Conservation (phyloP, 1,284 basidiomycete genomes). For the Hortiboletus rubellus region DNA sequence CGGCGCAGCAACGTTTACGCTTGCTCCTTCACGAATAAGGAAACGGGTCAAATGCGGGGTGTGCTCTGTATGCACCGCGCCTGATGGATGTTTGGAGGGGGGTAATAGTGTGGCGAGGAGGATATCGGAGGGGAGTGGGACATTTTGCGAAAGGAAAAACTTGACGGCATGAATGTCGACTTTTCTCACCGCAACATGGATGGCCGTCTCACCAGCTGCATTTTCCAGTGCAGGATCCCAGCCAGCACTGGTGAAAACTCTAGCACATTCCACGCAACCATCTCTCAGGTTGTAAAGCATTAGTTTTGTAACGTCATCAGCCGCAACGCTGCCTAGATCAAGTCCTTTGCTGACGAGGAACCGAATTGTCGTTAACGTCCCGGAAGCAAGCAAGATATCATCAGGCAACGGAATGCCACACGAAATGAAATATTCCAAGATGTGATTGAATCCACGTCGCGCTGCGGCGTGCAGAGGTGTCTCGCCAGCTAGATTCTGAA, state of each 20-base stretch:
- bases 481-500: not conserved
- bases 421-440: not conserved
- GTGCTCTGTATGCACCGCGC: no score
- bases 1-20: not conserved
- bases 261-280: not conserved
- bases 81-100: no score
- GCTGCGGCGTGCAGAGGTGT: not conserved
- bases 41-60: not conserved
- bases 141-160: not conserved
- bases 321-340: not conserved
- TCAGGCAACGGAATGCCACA: not conserved
- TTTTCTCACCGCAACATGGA: not conserved
- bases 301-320: not conserved
- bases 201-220: not conserved
- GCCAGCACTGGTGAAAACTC: not conserved
- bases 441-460: not conserved
- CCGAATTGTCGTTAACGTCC: not conserved
- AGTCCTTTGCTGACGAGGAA: not conserved
- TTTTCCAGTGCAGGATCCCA: not conserved
- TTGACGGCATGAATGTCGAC: not conserved
- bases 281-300: not conserved
- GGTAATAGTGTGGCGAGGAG: not conserved
- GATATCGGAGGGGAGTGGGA: constrained; percentile 1
- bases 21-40: not conserved
- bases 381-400: not conserved